phyloP scores from a whole-genome alignment of 306 rosid genomes.

The Cajanus cajan region DNA sequence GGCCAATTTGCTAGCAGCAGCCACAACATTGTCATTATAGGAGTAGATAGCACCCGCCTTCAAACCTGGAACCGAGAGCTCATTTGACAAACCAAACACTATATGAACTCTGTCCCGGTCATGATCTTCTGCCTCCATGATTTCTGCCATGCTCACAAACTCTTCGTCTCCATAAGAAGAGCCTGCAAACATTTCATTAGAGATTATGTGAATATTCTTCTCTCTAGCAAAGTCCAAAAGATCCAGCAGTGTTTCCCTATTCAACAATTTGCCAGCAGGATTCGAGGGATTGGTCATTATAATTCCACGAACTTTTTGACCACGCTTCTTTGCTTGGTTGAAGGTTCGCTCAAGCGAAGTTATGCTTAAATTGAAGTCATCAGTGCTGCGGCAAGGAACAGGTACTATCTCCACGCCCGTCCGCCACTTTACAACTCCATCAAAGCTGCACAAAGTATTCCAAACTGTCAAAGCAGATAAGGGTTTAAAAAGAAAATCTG shows the following conservation, averaged over 20 bases:
- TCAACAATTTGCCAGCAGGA: constrained; percentile 68
- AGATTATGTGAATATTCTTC: constrained; percentile 88
- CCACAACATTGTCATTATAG: constrained; percentile 70
- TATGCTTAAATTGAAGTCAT: constrained; percentile 60
- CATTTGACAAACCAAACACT: constrained; percentile 72
- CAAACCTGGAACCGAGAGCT: constrained; percentile 77
- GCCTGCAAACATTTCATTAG: constrained; percentile 68
- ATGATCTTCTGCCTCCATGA: constrained; percentile 59
- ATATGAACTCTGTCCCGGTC: constrained; percentile 82
- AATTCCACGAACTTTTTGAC: constrained; percentile 78
- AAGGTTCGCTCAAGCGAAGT: constrained; percentile 72
- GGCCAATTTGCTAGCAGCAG: constrained; percentile 66
- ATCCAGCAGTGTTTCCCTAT: constrained; percentile 57
- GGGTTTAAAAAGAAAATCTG: background rate
- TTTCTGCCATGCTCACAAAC: constrained; percentile 73
- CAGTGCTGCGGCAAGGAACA: constrained; percentile 82
- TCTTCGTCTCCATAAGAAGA: constrained; percentile 53
- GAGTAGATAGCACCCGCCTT: constrained; percentile 75
- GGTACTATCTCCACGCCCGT: constrained; percentile 74
- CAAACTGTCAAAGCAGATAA: constrained; percentile 27
- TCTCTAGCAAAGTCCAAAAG: constrained; percentile 89
- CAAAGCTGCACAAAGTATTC: constrained; percentile 64
- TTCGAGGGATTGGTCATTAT: constrained; percentile 78
- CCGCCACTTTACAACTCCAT: constrained; percentile 72
- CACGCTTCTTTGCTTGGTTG: constrained; percentile 86